A percentile compares a stretch with the other conserved stretches of the same genome.
phyloP scores from a whole-genome alignment of 768 basidiomycete genomes.

The Mycena capillaripes region DNA sequence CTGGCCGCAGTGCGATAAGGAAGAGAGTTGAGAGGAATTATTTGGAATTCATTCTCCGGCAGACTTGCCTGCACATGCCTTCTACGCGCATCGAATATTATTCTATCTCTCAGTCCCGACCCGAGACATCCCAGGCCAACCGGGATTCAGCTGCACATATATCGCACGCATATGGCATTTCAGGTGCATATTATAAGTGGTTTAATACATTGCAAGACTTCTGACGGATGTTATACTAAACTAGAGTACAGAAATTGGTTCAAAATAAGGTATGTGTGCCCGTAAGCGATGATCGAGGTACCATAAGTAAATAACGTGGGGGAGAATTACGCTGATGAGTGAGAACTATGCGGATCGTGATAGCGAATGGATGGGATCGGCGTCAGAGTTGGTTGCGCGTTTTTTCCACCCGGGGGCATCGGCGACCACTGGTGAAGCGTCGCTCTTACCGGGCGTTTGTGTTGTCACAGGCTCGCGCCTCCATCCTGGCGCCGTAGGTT shows the following conservation, averaged over 20 bases:
- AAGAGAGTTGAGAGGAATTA: no score
- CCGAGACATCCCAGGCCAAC: no score
- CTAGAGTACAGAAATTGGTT: neutral
- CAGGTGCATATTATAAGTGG: neutral
- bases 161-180: neutral
- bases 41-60: no score
- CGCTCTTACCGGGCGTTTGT: neutral
- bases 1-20: no score
- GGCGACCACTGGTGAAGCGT: neutral
- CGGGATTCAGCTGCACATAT: neutral
- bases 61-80: no score
- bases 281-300: neutral
- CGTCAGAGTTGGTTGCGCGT: neutral
- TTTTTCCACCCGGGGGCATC: constrained; percentile 22
- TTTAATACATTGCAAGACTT: neutral
- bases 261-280: neutral
- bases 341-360: neutral
- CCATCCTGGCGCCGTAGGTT: constrained; percentile 17
- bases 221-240: neutral
- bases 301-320: neutral
- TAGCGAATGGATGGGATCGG: neutral
- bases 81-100: no score
- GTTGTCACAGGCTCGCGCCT: neutral
- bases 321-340: neutral
- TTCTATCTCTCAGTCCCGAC: no score